Evolutionary conservation across 768 basidiomycete genomes (phyloP), one percentile per base, ranked within the genome.

Genomic region (Harrya chromipes): DNA sequence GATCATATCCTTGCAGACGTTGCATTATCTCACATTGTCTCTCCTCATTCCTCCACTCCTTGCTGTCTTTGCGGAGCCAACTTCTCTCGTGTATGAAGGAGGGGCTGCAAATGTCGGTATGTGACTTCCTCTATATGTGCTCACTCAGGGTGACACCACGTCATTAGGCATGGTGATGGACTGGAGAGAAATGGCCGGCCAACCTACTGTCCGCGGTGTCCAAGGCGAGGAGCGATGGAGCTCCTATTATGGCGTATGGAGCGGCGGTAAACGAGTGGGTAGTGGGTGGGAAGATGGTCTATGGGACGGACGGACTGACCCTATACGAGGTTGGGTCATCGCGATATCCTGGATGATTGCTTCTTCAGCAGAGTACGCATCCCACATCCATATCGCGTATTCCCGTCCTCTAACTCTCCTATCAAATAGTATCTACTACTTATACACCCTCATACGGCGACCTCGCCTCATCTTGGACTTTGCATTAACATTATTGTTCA

Each of bases 401-500:
- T 5, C 47, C 39, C 52, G 38, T 51, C 14, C 21, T 17, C 49
- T 46, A 10, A 61, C 53, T 42, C 43, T 49, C 49, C 48, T 46
- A 43, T 47, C 49, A 38, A 48, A 39, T 53, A 77, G 77, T 60
- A 76, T 95, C 46, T 86, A 85, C 62, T 94, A 85, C 64, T 76
- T 98, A 9, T 98, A 90, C 70, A 77, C 80, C 54, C 76, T 99
- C 62, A 78, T 99, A 66, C 86, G 93, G 40, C 81, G 91, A 40
- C 97, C 97, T 33, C 90, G 95, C 19, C 80, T 95, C 59, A 87
- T 98, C 62, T 85, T 99, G 58, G 97, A 99, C 72, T 97, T 97
- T 70, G 78, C 91, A 9, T 67, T 95, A 52, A 98, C 97, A 0
- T 80, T 98, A 41, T 71, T 90, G 41, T 90, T 95, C 77, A 90